Percentiles rank a stretch among this genome's conserved stretches.
Conservation (phyloP, 2,329 filamentous ascomycete species). For the Xylariaceae sp. region DNA sequence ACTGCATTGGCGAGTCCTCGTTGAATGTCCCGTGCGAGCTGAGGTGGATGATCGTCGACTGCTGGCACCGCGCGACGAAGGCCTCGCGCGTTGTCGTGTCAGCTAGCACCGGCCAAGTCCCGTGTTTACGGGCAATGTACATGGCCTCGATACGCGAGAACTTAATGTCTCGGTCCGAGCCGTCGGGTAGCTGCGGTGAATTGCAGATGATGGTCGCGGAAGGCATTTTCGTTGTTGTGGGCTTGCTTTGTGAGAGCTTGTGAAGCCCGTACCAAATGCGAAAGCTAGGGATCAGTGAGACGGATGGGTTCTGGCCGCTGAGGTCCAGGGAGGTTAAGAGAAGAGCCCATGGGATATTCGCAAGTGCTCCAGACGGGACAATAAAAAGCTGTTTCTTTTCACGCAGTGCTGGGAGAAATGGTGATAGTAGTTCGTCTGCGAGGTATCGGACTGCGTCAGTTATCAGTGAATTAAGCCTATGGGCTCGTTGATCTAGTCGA, state of each 20-base stretch:
- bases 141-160: constrained; percentile 13
- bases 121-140: constrained; percentile 8
- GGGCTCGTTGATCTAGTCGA: constrained; percentile 1
- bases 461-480: constrained; percentile 6
- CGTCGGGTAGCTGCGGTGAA: constrained; percentile 6
- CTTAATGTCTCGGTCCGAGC: constrained; percentile 12
- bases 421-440: constrained; percentile 4
- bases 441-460: constrained; percentile 2
- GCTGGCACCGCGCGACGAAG: constrained; percentile 8
- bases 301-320: constrained; percentile 2
- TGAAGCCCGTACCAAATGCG: constrained; percentile 15
- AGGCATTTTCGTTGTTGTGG: not conserved
- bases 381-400: constrained; percentile 8
- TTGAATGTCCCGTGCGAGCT: constrained; percentile 14
- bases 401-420: constrained; percentile 9
- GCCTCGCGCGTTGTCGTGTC: constrained; percentile 6
- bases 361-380: constrained; percentile 12
- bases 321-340: constrained; percentile 6
- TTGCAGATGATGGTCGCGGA: constrained; percentile 11
- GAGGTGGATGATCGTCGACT: constrained; percentile 12
- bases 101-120: constrained; percentile 9
- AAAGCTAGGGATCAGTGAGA: constrained; percentile 14
- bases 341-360: constrained; percentile 12
- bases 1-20: constrained; percentile 12
- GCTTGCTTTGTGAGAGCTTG: constrained; percentile 5